Base-by-base conservation (phyloP, 345 rosid species). In the Isatis tinctoria region DNA sequence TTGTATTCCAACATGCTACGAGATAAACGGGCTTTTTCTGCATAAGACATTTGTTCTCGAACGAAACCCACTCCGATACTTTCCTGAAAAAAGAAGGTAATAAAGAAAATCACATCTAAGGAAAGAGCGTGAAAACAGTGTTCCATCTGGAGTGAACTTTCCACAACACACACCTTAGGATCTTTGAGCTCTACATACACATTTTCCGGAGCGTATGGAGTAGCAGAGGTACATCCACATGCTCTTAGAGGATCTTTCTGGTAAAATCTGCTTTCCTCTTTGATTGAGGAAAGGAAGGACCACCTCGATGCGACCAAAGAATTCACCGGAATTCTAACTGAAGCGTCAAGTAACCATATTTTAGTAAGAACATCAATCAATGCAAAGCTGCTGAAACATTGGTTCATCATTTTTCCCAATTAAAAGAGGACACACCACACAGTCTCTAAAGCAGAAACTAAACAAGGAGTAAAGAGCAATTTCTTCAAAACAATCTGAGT, bases 291-390 rank as follows among this genome's bases (percentile, higher is more conserved):
- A 52, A 82, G 65, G 74, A 79, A 86, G 11, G 84, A 81, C 65
- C 75, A 67, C 65, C 85, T 83, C 44, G 80, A 68, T 2, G 83
- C 48, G 48, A 77, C 82, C 32, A 74, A 52, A 73, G 81, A 73
- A 79, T 54, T 76, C 58, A 82, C 80, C 77, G 76, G 81, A 49
- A 90, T 80, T 69, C 84, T 76, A 71, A 74, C 96, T 92, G 79
- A 32, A 77, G 13, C 51, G 60, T 74, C 53, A 74, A 22, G 41
- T 32, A 57, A 57, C 24, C 13, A 60, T 53, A 54, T 10, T 3
- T 26, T 12, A 12, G 22, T 30, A 58, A 70, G 40, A 57, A 22
- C n/a, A n/a, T 14, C 16, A 14, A 32, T 12, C 4, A 20, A 44
- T 53, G 43, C 16, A 24, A 65, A n/a, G 43, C 20, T 3, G 9